A percentile compares a stretch with the other conserved stretches of the same genome.
Evolutionary conservation across 148 eudicot species (phyloP).

Genomic region (Vaccinium darrowii): DNA sequence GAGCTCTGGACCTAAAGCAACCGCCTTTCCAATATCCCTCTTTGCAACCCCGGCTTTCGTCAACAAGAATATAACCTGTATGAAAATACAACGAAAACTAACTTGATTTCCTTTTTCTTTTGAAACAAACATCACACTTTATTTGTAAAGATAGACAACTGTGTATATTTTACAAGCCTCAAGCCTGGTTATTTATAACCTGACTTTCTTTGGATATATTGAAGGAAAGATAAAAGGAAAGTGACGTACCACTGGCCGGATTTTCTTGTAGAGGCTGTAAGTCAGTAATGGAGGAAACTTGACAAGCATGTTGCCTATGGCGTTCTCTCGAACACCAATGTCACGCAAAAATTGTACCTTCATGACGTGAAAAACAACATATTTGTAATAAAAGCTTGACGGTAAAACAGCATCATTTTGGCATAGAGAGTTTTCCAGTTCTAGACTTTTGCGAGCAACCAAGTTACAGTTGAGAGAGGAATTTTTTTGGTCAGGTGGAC

Average conservation of each 20-base stretch:
- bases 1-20: slow-evolving; percentile 87
- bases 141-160: too few species aligned
- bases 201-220: background rate
- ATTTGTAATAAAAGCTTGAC: background rate
- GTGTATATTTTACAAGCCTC: too few species aligned
- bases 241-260: slow-evolving; percentile 89
- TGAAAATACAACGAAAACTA: background rate
- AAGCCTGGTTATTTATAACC: background rate
- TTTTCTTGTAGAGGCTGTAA: slow-evolving; percentile 91
- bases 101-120: background rate
- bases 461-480: background rate
- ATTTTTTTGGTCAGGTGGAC: background rate
- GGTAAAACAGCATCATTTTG: background rate
- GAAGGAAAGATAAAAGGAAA: slow-evolving; percentile 14
- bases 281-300: slow-evolving; percentile 84
- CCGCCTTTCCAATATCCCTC: slow-evolving; percentile 69
- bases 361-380: slow-evolving; percentile 9
- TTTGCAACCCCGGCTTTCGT: slow-evolving; percentile 80
- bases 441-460: background rate
- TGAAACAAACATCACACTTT: too few species aligned
- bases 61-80: slow-evolving; percentile 79
- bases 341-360: slow-evolving; percentile 89
- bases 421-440: background rate
- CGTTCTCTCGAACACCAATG: slow-evolving; percentile 75
- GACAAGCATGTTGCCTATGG: slow-evolving; percentile 78